phyloP scores from a whole-genome alignment of 805 yeast species.

The Myxozyma nipponensis region DNA sequence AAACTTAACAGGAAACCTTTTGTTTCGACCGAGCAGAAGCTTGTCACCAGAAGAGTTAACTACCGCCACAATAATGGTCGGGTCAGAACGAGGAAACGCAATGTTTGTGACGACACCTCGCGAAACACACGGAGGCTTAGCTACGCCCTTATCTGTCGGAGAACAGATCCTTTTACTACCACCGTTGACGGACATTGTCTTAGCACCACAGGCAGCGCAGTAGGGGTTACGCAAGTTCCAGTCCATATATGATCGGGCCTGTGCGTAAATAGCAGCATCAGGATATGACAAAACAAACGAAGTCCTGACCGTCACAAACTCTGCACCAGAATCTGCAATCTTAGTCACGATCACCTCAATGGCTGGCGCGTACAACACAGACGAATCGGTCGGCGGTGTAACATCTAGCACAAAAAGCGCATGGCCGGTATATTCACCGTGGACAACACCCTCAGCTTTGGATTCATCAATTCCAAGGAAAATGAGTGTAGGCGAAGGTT shows the following conservation, averaged over 20 bases:
- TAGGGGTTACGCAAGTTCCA: constrained; percentile 55
- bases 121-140: constrained; percentile 37
- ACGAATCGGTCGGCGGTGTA: constrained; percentile 15
- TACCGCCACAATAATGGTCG: constrained; percentile 79
- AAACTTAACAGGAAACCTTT: constrained; percentile 48
- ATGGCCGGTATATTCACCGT: constrained; percentile 35
- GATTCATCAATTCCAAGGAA: constrained; percentile 49
- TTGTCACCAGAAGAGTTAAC: constrained; percentile 57
- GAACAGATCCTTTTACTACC: constrained; percentile 43
- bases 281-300: constrained; percentile 14
- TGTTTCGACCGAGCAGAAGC: constrained; percentile 67
- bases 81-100: constrained; percentile 89
- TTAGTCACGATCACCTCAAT: constrained; percentile 7
- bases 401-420: constrained; percentile 43
- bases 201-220: constrained; percentile 83
- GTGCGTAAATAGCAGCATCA: constrained; percentile 72
- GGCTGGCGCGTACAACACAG: constrained; percentile 1
- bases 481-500: constrained; percentile 33
- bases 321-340: constrained; percentile 17
- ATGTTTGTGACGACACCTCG: constrained; percentile 60
- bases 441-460: constrained; percentile 21
- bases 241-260: constrained; percentile 78
- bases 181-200: constrained; percentile 41
- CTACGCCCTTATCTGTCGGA: constrained; percentile 32
- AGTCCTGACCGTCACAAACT: constrained; percentile 10